These are phyloP conservation scores for Botrytis tulipae DNA, from an alignment of 2,329 filamentous ascomycete species.

Conservation along the genomic window DNA sequence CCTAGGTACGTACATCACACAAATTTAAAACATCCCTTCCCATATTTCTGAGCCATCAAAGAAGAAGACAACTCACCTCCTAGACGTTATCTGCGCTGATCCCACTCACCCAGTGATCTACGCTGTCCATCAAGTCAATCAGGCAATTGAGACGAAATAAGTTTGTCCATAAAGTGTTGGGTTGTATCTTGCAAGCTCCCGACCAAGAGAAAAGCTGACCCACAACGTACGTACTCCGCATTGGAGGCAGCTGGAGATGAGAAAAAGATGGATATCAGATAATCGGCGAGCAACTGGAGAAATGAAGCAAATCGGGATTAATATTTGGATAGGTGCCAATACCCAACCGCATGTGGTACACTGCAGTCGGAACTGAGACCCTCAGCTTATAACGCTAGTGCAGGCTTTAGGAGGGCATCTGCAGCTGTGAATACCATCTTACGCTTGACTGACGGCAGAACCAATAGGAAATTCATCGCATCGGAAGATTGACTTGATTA, in stretches of 20 bases:
- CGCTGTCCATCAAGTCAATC: not conserved
- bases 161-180: not conserved
- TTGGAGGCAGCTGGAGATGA: not conserved
- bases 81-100: not conserved
- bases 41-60: not conserved
- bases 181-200: not conserved
- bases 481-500: too few relatives aligned
- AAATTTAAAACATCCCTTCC: not conserved
- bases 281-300: not conserved
- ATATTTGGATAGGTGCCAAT: not conserved
- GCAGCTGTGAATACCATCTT: too few relatives aligned
- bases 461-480: too few relatives aligned
- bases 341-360: too few relatives aligned
- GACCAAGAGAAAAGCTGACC: not conserved
- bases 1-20: not conserved
- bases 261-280: not conserved
- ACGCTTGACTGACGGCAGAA: too few relatives aligned
- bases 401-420: too few relatives aligned
- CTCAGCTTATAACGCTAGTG: too few relatives aligned
- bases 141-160: not conserved
- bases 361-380: too few relatives aligned
- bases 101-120: not conserved
- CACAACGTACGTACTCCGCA: not conserved
- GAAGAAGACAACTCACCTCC: not conserved
- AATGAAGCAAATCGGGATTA: not conserved